A percentile compares a stretch with the other conserved stretches of the same genome.
These are phyloP conservation scores for Arthroderma sp. DNA, from an alignment of 2,329 filamentous ascomycete genomes.

Conservation along the genomic window DNA sequence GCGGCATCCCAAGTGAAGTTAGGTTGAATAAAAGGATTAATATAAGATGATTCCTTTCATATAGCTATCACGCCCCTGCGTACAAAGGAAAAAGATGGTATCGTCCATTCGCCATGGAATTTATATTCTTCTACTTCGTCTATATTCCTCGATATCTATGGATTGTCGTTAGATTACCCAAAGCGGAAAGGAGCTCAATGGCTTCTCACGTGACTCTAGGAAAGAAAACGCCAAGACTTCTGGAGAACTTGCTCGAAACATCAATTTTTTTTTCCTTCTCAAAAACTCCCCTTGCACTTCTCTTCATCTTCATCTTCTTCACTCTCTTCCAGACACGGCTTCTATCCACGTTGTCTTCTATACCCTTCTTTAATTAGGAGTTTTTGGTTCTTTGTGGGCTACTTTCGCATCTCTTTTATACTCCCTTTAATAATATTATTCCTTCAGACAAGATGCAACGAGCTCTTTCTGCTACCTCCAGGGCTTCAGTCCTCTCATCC, in stretches of 20 bases:
- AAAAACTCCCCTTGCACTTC: constrained; percentile 19
- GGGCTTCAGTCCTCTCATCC: constrained; percentile 67
- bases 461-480: constrained; percentile 68
- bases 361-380: constrained; percentile 22
- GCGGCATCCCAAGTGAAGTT: background rate
- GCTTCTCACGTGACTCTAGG: background rate
- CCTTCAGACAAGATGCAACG: constrained; percentile 67
- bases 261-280: constrained; percentile 22
- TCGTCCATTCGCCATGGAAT: background rate
- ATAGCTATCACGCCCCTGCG: background rate
- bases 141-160: background rate
- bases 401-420: constrained; percentile 18
- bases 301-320: constrained; percentile 20
- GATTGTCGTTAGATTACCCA: background rate
- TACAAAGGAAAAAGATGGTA: background rate
- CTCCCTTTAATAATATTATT: constrained; percentile 14
- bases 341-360: constrained; percentile 5
- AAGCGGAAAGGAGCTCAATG: background rate
- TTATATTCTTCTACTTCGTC: too few relatives aligned
- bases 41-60: background rate
- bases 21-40: background rate
- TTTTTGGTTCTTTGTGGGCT: constrained; percentile 24
- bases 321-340: constrained; percentile 21
- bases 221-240: constrained; percentile 29
- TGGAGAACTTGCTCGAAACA: constrained; percentile 25